Evolutionary conservation across 352 stramenopile species (phyloP).

Genomic region (Phytopythium vexans): DNA sequence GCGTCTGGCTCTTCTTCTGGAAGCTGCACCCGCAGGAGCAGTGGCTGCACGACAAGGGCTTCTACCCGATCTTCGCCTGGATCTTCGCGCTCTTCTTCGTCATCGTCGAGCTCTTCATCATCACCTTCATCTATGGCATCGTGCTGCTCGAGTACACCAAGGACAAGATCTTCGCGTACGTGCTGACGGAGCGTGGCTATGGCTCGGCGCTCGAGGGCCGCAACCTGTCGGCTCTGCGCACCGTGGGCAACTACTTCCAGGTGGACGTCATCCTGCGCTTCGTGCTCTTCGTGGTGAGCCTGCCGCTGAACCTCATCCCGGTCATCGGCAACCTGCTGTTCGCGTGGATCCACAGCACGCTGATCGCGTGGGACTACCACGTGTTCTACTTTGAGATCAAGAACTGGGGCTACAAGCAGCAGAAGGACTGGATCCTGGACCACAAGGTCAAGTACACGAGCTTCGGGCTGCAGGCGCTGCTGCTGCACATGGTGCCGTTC

Average conservation of each 20-base stretch:
- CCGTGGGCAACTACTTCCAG: constrained; percentile 36
- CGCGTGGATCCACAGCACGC: constrained; percentile 49
- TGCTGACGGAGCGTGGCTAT: constrained; percentile 36
- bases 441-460: constrained; percentile 42
- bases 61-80: constrained; percentile 39
- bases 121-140: constrained; percentile 46
- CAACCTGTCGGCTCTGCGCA: constrained; percentile 20
- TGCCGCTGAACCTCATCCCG: constrained; percentile 59
- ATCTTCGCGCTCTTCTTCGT: constrained; percentile 48
- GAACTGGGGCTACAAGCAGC: constrained; percentile 34
- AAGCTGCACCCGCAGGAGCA: constrained; percentile 40
- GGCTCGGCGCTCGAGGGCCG: constrained; percentile 26
- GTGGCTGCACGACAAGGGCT: constrained; percentile 26
- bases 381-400: constrained; percentile 63
- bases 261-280: constrained; percentile 41
- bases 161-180: constrained; percentile 55
- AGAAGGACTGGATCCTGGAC: constrained; percentile 38
- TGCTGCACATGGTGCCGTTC: constrained; percentile 57
- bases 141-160: constrained; percentile 46
- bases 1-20: constrained; percentile 39
- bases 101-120: constrained; percentile 51
- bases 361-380: constrained; percentile 57
- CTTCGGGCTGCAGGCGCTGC: constrained; percentile 52
- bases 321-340: constrained; percentile 51
- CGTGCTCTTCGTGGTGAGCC: constrained; percentile 40